Evolutionary conservation across 495 filamentous ascomycete species (phyloP), one percentile per base, ranked within the genome.

Genomic region (Pseudomonodictys pantanalensis): DNA sequence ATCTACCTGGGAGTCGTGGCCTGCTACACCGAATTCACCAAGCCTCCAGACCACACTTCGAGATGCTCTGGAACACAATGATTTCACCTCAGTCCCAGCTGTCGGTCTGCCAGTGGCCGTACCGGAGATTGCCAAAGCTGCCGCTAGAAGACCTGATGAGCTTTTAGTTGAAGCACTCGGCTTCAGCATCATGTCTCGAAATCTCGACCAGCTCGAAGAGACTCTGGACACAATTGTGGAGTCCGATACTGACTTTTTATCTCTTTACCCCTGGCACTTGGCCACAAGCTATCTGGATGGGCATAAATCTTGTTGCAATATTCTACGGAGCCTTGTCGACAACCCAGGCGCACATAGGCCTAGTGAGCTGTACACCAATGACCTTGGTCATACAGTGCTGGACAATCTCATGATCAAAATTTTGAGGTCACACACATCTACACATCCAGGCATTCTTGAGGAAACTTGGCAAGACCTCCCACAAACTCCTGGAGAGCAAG

Each of bases 381-480:
- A 71, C 11, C 61, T 69, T 15, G 72, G 73, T 8, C 72, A 77
- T 50, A 78, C 76, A 0, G 60, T 78, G 17, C 64, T 78, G 1
- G 76, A 79, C 52, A 69, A 58, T 2, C 53, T 78, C 12, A 73
- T 79, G 60, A 63, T 75, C 39, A 47, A 58, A 8, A 74, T 78
- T 45, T 49, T 78, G 24, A 73, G 72, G 39, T 66, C 64, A 6
- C 77, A 78, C 49, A 76, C 71, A 2, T 70, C 50, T 0, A 58
- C 69, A 24, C 30, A 25, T 4, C 73, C 70, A 23, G 50, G 48
- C 23, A 44, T 67, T 4, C 62, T 79, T n/a, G 1, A 24, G 65
- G 57, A 52, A 20, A 43, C 45, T 12, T 39, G 57, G 18, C 23
- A 38, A 46, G 38, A 39, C 18, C 25, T 33, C 1, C 6, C 2